Conservation (phyloP, 192 early-diverging fungal species). For the Linnemannia hyalina region DNA sequence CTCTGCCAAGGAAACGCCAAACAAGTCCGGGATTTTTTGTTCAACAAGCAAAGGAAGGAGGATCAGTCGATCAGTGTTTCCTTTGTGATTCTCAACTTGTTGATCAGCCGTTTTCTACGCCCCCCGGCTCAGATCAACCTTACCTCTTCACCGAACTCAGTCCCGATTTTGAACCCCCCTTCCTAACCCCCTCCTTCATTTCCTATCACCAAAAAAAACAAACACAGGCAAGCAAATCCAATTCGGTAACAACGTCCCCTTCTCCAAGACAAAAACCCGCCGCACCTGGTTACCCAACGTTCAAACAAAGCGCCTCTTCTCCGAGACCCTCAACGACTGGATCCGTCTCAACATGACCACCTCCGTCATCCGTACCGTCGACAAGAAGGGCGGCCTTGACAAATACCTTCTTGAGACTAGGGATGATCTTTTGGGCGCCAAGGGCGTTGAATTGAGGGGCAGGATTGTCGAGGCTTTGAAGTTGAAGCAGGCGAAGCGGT, state of each 20-base stretch:
- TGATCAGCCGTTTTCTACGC: too few species aligned
- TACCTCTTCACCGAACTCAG: too few species aligned
- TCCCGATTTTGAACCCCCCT: too few species aligned
- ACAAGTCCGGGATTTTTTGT: too few species aligned
- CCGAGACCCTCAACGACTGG: constrained; percentile 68
- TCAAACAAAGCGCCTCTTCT: constrained; percentile 74
- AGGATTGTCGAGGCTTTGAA: constrained; percentile 66
- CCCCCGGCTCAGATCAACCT: too few species aligned
- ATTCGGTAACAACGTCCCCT: constrained; percentile 72
- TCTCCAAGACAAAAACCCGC: constrained; percentile 80
- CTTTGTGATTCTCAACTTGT: too few species aligned
- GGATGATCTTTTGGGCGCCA: constrained; percentile 71
- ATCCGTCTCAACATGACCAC: constrained; percentile 75
- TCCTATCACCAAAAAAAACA: not conserved
- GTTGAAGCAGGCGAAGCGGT: constrained; percentile 65
- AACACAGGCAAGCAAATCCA: constrained; percentile 66
- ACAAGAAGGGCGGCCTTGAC: constrained; percentile 88
- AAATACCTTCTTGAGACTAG: constrained; percentile 77
- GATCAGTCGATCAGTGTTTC: too few species aligned
- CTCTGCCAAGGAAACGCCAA: too few species aligned
- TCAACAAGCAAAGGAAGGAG: too few species aligned
- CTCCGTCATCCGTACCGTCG: constrained; percentile 78
- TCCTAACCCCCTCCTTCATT: not conserved
- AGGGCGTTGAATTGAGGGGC: constrained; percentile 43
- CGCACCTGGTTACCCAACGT: constrained; percentile 87